phyloP scores from a whole-genome alignment of 2,329 filamentous ascomycete genomes.

The Myriosclerotinia curreyana region DNA sequence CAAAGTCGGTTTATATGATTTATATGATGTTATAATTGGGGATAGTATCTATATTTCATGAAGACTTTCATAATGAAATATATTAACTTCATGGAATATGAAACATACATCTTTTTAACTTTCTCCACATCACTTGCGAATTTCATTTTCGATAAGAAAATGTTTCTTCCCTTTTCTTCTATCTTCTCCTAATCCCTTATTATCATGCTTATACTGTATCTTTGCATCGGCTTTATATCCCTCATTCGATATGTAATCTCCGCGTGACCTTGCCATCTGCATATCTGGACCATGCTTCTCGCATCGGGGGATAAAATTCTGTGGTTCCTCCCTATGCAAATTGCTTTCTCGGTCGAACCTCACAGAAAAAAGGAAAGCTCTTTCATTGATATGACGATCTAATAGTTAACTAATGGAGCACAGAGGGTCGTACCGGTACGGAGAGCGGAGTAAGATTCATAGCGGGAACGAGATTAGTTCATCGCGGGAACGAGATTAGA shows the following conservation, averaged over 20 bases:
- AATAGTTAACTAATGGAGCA: constrained; percentile 1
- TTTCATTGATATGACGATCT: constrained; percentile 17
- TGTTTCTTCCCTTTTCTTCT: constrained; percentile 2
- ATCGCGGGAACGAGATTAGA: constrained; percentile 5
- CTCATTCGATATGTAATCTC: constrained; percentile 20
- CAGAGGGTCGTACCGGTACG: neutral
- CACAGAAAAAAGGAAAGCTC: constrained; percentile 12
- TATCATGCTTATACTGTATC: constrained; percentile 13
- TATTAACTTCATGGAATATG: neutral
- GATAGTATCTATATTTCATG: neutral
- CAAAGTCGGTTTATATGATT: neutral
- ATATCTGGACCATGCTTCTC: constrained; percentile 14
- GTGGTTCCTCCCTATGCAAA: constrained; percentile 22
- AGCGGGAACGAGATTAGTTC: neutral
- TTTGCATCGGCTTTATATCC: constrained; percentile 1
- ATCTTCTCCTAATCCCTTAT: neutral
- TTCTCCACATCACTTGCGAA: constrained; percentile 3
- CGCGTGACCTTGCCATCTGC: constrained; percentile 20
- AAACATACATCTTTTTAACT: constrained; percentile 1
- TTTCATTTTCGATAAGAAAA: neutral
- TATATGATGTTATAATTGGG: neutral
- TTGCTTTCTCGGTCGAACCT: constrained; percentile 15
- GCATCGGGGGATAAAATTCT: constrained; percentile 3
- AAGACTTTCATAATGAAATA: neutral
- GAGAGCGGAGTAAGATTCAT: constrained; percentile 9